Base-by-base conservation (phyloP, 306 rosid species). In the Astragalus glycyphyllos region DNA sequence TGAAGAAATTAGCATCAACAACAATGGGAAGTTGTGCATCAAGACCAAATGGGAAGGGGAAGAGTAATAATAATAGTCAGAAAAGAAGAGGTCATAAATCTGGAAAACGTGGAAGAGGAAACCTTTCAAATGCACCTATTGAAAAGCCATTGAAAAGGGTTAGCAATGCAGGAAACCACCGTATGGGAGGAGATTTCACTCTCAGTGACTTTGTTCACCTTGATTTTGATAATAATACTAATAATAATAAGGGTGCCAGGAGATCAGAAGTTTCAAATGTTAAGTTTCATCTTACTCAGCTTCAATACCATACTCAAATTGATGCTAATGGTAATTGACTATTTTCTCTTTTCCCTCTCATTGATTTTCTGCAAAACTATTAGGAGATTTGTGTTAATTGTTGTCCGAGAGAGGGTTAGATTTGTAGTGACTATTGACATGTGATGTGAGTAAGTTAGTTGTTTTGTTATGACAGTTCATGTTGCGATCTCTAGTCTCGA, bases 1-100 rank as follows among this genome's bases (percentile, higher is more conserved):
- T 72, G 46, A 51, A 75, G 42, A 80, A 69, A 55, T 11, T 73
- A 3, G 56, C 59, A 44, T 68, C 32, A 12, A 48, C 54, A 11
- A 73, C 72, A 67, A 88, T 93, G 96, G 98, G 98, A 23, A 76
- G 83, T 9, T 90, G 98, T 60, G 82, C 81, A 74, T 88, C 96
- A 8, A 93, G 58, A 44, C 77, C 87, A 65, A 58, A 63, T 42
- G 57, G 81, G 61, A 85, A 79, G 46, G 57, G 81, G 61, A 85
- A 79, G 46, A 26, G 34, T 44, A 38, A 6, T 13, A 31, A 51
- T 2, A 68, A 29, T 13, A 31, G 56, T 1, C 68, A 29, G 0
- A 78, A 69, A 53, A 87, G 81, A 56, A 76, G 69, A 35, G 63
- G 7, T 42, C 45, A 65, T 7, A 83, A 84, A 61, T 64, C 68